Conservation (phyloP, 2,329 filamentous ascomycete species). For the Colletotrichum magnum region DNA sequence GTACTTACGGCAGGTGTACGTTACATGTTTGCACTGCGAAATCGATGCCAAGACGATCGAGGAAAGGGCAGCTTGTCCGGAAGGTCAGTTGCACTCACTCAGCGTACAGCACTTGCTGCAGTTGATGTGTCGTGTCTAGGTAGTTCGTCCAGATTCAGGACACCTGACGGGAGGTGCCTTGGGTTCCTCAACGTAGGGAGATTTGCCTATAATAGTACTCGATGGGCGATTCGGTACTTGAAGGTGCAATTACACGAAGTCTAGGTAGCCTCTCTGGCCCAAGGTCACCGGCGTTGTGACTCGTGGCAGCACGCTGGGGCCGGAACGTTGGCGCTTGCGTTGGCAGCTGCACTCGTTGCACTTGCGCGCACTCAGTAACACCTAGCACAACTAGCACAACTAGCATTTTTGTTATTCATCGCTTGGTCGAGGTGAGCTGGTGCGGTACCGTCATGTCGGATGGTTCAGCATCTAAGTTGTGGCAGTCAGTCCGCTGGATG, state of each 20-base stretch:
- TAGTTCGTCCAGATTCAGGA: not conserved
- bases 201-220: too few species aligned
- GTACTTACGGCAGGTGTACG: too few species aligned
- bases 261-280: too few species aligned
- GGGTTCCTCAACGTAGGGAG: not conserved
- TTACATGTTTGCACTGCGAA: not conserved
- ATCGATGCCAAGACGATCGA: conserved; percentile 20
- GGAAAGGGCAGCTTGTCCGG: conserved; percentile 24
- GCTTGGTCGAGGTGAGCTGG: too few species aligned
- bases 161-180: conserved; percentile 4
- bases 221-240: too few species aligned
- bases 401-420: too few species aligned
- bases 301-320: conserved; percentile 18
- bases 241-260: too few species aligned
- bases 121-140: not conserved
- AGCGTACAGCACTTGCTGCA: conserved; percentile 1
- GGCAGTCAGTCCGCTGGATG: too few species aligned
- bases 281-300: not conserved
- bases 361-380: not conserved
- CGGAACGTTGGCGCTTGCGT: not conserved
- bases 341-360: not conserved
- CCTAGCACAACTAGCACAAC: too few species aligned
- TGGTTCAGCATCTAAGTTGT: too few species aligned
- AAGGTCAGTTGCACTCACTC: too few species aligned
- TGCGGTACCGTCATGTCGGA: too few species aligned